phyloP scores from a whole-genome alignment of 768 basidiomycete genomes.

The Tulasnella calospora region DNA sequence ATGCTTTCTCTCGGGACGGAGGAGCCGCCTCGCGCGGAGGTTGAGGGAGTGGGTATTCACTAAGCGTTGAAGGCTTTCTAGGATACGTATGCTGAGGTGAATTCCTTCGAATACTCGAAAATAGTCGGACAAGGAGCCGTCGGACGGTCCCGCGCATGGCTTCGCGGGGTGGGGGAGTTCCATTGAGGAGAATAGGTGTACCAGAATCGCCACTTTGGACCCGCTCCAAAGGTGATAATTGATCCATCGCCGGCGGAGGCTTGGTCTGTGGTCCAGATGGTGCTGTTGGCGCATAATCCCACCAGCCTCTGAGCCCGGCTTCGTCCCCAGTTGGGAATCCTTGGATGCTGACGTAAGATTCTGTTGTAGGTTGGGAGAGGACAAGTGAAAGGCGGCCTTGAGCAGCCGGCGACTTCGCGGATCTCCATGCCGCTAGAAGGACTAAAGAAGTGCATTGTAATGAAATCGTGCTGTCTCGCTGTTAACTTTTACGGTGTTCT shows the following conservation, averaged over 20 bases:
- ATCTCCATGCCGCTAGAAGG: conserved; percentile 47
- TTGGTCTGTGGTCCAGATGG: background rate
- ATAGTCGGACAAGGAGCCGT: background rate
- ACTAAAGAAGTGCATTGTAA: conserved; percentile 13
- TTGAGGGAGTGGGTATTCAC: conserved; percentile 21
- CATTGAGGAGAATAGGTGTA: background rate
- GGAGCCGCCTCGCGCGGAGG: background rate
- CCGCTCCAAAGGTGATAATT: background rate
- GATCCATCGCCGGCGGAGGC: background rate
- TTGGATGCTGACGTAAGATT: background rate
- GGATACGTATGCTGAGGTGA: background rate
- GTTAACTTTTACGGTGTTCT: background rate
- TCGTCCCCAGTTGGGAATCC: background rate
- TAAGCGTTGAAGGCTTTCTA: conserved; percentile 16
- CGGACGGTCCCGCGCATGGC: background rate
- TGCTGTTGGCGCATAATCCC: conserved; percentile 48
- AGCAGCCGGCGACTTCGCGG: conserved; percentile 47
- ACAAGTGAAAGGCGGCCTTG: conserved; percentile 53
- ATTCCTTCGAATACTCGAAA: background rate
- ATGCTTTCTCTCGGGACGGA: background rate
- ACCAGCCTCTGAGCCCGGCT: conserved; percentile 44
- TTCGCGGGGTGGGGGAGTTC: background rate
- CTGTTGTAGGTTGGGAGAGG: background rate
- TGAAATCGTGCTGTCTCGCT: background rate
- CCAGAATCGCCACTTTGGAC: background rate